Conservation (phyloP, 495 filamentous ascomycete species). For the Trichoderma asperelloides region DNA sequence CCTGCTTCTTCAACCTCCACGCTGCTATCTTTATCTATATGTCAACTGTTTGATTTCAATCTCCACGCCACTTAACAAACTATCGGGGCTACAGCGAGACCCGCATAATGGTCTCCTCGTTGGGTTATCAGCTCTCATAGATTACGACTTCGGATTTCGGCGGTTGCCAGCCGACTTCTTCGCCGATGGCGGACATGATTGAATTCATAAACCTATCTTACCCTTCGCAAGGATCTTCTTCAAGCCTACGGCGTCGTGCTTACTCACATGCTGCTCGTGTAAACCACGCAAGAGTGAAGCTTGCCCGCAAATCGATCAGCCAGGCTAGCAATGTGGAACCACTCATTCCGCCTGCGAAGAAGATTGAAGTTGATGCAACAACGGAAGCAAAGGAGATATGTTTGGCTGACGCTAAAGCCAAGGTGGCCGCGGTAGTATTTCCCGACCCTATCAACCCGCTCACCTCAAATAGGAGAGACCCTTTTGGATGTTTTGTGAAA, state of each 20-base stretch:
- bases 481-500: not conserved
- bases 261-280: not conserved
- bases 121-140: too few relatives aligned
- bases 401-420: too few relatives aligned
- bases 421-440: not conserved
- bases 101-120: not conserved
- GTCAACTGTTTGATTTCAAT: not conserved
- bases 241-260: not conserved
- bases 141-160: too few relatives aligned
- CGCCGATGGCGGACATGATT: not conserved
- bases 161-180: not conserved
- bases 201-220: not conserved
- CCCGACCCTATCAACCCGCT: not conserved
- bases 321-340: not conserved
- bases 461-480: not conserved
- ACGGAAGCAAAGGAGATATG: not conserved
- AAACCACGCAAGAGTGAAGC: not conserved
- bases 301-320: not conserved
- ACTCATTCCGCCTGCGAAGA: not conserved
- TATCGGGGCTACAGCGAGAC: not conserved
- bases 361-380: not conserved
- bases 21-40: not conserved
- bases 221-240: not conserved
- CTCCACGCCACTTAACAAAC: not conserved
- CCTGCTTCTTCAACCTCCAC: not conserved